A percentile compares a stretch with the other conserved stretches of the same genome.
These are phyloP conservation scores for Diospyros kaki DNA, from an alignment of 148 eudicot genomes.

Conservation along the genomic window DNA sequence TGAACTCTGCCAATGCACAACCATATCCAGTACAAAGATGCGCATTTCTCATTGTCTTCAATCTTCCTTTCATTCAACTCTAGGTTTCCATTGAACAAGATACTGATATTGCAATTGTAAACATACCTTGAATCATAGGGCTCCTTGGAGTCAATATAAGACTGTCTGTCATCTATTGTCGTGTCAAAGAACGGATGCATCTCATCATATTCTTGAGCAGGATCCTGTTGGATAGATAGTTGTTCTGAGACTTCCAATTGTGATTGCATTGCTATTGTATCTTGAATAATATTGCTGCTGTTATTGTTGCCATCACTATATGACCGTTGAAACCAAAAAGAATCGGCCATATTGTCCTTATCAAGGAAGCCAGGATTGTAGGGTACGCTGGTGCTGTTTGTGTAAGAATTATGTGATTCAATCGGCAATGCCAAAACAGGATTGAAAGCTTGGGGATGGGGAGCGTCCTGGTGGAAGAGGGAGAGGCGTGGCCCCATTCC, in stretches of 20 bases:
- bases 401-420: constrained; percentile 35
- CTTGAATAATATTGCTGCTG: neutral
- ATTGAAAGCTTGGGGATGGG: constrained; percentile 11
- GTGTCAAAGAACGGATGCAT: constrained; percentile 60
- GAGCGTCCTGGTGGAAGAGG: constrained; percentile 18
- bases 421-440: constrained; percentile 20
- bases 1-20: too few species aligned
- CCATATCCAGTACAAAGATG: too few species aligned
- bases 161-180: constrained; percentile 61
- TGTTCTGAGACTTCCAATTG: constrained; percentile 28
- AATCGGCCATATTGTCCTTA: constrained; percentile 38
- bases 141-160: constrained; percentile 46
- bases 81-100: neutral
- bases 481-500: constrained; percentile 34
- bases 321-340: constrained; percentile 43
- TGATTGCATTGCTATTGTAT: constrained; percentile 31
- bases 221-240: constrained; percentile 32
- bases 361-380: constrained; percentile 33
- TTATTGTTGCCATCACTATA: constrained; percentile 18
- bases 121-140: constrained; percentile 56
- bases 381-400: constrained; percentile 31
- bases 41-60: neutral
- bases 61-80: neutral
- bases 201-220: constrained; percentile 48
- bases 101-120: neutral